Evolutionary conservation across 2,329 filamentous ascomycete genomes (phyloP).

Genomic region (Pestalotiopsis sp.): DNA sequence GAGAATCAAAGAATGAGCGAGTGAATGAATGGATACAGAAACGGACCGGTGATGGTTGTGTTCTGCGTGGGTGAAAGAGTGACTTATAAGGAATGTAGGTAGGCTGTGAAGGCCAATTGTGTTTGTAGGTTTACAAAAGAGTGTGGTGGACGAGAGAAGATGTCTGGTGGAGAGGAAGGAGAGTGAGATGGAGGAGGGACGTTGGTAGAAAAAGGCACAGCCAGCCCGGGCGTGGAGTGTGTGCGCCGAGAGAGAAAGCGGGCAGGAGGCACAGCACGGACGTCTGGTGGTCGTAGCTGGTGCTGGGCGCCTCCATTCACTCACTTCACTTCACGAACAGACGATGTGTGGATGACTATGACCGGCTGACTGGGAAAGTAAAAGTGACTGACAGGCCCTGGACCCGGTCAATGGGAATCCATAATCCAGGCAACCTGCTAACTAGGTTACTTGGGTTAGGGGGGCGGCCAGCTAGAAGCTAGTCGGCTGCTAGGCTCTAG

Average conservation of each 20-base stretch:
- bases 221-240: not conserved
- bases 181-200: slow-evolving; percentile 6
- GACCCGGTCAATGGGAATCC: not conserved
- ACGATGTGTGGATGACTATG: slow-evolving; percentile 1
- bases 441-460: not conserved
- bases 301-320: not conserved
- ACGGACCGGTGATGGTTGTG: not conserved
- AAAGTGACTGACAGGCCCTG: not conserved
- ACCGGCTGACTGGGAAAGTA: not conserved
- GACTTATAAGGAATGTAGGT: slow-evolving; percentile 16
- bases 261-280: slow-evolving; percentile 15
- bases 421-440: not conserved
- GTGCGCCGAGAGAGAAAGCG: not conserved
- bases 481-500: no score
- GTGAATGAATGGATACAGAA: slow-evolving; percentile 8
- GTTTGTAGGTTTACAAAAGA: slow-evolving; percentile 5
- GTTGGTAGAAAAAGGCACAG: slow-evolving; percentile 10
- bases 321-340: no score
- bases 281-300: not conserved
- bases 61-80: slow-evolving; percentile 6
- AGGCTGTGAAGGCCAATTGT: slow-evolving; percentile 4
- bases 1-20: not conserved
- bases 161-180: slow-evolving; percentile 9
- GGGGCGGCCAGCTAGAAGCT: no score
- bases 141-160: slow-evolving; percentile 15